Percentiles rank a stretch among this genome's conserved stretches.
Evolutionary conservation across 768 basidiomycete species (phyloP).

Genomic region (Auriscalpium vulgare): DNA sequence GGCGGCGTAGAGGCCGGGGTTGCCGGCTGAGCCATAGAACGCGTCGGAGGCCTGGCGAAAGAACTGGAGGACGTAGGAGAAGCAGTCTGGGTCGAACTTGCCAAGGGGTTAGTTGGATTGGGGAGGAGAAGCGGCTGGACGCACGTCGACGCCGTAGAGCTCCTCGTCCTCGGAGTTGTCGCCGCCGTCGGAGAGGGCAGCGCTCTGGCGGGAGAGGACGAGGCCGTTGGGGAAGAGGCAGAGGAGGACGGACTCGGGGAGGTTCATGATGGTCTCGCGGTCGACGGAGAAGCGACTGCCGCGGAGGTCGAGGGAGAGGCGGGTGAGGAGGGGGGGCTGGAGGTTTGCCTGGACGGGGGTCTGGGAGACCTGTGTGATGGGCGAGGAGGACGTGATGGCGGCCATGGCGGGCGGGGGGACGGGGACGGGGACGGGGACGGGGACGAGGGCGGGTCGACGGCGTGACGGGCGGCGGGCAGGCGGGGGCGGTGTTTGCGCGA

Average conservation of each 20-base stretch:
- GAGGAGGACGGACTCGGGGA: constrained; percentile 93
- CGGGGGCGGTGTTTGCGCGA: not conserved
- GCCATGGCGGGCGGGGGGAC: constrained; percentile 24
- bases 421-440: not conserved
- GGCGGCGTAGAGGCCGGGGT: constrained; percentile 67
- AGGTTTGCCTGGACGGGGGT: constrained; percentile 59
- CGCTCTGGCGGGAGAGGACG: constrained; percentile 82
- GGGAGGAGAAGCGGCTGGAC: constrained; percentile 26
- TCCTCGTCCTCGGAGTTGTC: constrained; percentile 81
- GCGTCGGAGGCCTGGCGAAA: constrained; percentile 80
- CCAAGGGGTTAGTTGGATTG: constrained; percentile 2
- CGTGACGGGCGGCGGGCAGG: not conserved
- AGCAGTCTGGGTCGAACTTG: constrained; percentile 96
- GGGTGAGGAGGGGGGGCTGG: constrained; percentile 81
- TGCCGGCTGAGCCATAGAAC: constrained; percentile 81
- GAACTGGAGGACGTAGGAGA: constrained; percentile 88
- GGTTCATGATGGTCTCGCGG: constrained; percentile 95
- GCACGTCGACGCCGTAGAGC: constrained; percentile 91
- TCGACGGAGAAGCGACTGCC: constrained; percentile 90
- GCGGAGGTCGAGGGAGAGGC: constrained; percentile 87
- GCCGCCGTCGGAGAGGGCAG: constrained; percentile 63
- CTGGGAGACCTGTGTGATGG: constrained; percentile 51
- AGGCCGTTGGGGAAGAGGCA: constrained; percentile 97
- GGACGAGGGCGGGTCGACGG: not conserved
- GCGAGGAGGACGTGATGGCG: constrained; percentile 35